Percentiles rank a stretch among this genome's conserved stretches.
phyloP scores from a whole-genome alignment of 345 rosid genomes.

The Lepidium sativum region DNA sequence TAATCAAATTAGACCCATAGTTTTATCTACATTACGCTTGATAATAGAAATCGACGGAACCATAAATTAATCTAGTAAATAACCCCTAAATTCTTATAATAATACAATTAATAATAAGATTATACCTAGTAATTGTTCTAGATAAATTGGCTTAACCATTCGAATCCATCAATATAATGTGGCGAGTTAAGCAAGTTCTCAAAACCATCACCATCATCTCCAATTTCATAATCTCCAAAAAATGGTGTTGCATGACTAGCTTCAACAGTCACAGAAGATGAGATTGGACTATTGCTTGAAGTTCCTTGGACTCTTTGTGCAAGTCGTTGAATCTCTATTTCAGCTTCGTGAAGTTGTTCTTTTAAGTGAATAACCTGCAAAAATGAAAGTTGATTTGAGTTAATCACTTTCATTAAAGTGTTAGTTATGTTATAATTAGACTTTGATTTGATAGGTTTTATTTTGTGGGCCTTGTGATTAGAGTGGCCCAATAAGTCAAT shows the following conservation, averaged over 20 bases:
- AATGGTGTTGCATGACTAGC: slow-evolving; percentile 34
- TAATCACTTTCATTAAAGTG: slow-evolving; percentile 4
- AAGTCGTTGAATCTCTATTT: slow-evolving; percentile 45
- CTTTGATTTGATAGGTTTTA: slow-evolving; percentile 7
- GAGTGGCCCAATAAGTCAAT: slow-evolving; percentile 11
- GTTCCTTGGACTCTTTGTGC: slow-evolving; percentile 35
- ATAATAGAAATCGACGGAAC: slow-evolving; percentile 8
- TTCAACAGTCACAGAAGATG: slow-evolving; percentile 38
- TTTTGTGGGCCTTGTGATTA: slow-evolving; percentile 15
- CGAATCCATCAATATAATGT: slow-evolving; percentile 37
- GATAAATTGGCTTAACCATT: slow-evolving; percentile 44
- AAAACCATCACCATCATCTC: slow-evolving; percentile 28
- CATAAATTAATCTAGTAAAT: not conserved
- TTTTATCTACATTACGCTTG: not conserved
- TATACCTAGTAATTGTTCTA: slow-evolving; percentile 3
- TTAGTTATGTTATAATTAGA: slow-evolving; percentile 1
- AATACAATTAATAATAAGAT: not conserved
- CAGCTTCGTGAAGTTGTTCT: slow-evolving; percentile 41
- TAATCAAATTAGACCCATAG: not conserved
- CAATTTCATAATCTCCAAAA: slow-evolving; percentile 36
- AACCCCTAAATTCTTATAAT: not conserved
- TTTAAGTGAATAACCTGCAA: slow-evolving; percentile 52
- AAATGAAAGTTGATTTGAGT: not conserved
- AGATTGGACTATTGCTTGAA: slow-evolving; percentile 38
- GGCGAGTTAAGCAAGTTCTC: slow-evolving; percentile 30